Evolutionary conservation across 805 yeast genomes (phyloP), one percentile per base, ranked within the genome.

Genomic region (Ogataea haglerorum): DNA sequence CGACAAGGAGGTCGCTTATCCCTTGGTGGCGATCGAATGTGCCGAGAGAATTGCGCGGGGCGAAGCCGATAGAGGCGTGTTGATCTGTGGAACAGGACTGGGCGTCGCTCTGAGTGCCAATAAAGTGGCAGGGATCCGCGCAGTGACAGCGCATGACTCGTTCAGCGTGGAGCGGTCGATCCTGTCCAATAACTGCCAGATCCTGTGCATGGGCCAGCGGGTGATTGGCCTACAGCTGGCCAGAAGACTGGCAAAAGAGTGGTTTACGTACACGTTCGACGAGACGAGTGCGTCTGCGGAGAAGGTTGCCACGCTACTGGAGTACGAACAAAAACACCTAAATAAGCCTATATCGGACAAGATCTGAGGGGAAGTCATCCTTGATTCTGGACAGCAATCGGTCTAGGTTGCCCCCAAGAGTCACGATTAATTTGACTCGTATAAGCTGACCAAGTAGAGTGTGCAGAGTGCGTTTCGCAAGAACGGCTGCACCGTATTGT

Each of bases 61-160:
- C 6, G 61, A 69, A 40, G 72, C 70, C 9, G 75, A 71, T 43
- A 53, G 76, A 17, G 76, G 68, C 9, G 61, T 71, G 21, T 53
- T 71, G 29, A 64, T 71, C 46, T 71, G 76, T 50, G 76, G 75
- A 3, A 71, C 76, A 7, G 76, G 76, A 1, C 57, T 71, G 25
- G 76, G 76, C 1, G 75, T 71, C n/a, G 73, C 74, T 10, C 62
- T 71, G 36, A 56, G 69, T 27, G 75, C 76, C 10, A 71, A 70
- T 55, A 70, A 70, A 48, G 76, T 70, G 15, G 51, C 59, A 3
- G 75, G 75, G 9, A 69, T 70, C 39, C 56, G 75, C 33, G 75
- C 75, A 1, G 75, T 67, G 8, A 70, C 75, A 16, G 75, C 75
- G 4, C 75, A 70, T 42, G 75, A 70, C 48, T 62, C 70, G 5